phyloP scores from a whole-genome alignment of 1,284 basidiomycete species.

The Ganoderma boninense region DNA sequence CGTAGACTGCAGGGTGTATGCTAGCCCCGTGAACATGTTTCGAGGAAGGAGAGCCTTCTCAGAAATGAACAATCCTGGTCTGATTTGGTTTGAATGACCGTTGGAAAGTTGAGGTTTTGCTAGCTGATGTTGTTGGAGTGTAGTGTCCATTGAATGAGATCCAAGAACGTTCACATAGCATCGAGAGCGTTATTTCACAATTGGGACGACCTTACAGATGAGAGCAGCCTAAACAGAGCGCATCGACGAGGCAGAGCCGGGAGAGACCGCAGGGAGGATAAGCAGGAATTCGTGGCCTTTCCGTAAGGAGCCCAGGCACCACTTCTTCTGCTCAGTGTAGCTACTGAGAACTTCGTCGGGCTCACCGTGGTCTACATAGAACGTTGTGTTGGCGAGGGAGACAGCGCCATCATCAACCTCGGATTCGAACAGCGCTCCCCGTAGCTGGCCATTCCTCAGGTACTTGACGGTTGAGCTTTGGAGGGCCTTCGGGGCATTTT shows the following conservation, averaged over 20 bases:
- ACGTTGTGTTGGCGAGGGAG: slow-evolving; percentile 23
- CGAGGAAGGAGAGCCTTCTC: too few species aligned
- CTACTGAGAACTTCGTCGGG: slow-evolving; percentile 19
- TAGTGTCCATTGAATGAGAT: background rate
- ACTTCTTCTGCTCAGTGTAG: slow-evolving; percentile 16
- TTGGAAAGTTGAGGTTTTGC: background rate
- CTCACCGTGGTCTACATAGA: slow-evolving; percentile 30
- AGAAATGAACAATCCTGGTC: background rate
- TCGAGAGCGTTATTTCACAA: background rate
- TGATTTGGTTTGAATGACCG: background rate
- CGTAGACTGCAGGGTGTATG: background rate
- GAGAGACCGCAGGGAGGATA: slow-evolving; percentile 4
- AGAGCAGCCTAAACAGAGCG: background rate
- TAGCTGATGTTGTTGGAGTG: background rate
- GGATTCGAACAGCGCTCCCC: slow-evolving; percentile 15
- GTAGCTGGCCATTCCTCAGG: slow-evolving; percentile 13
- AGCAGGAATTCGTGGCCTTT: slow-evolving; percentile 29
- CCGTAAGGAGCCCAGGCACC: slow-evolving; percentile 26
- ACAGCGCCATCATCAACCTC: slow-evolving; percentile 11
- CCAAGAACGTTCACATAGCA: background rate
- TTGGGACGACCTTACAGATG: background rate
- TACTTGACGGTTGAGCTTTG: slow-evolving; percentile 15
- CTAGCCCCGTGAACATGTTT: too few species aligned
- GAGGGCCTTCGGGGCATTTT: slow-evolving; percentile 18
- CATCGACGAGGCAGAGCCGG: background rate